Evolutionary conservation across 441 rosid genomes (phyloP).

Genomic region (Brassica hybrid): DNA sequence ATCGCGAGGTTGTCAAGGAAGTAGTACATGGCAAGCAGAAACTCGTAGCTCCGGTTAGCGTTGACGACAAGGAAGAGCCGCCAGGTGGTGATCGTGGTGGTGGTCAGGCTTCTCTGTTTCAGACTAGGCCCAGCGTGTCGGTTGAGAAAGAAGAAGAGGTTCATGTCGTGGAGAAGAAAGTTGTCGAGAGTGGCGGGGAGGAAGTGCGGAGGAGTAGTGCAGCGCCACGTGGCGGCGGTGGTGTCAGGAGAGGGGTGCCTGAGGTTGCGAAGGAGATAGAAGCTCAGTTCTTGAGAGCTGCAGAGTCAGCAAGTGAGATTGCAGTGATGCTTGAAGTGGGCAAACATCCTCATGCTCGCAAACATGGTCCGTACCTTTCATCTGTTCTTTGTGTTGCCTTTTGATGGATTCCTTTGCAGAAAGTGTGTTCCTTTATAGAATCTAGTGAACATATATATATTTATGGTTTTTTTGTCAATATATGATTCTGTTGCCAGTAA

Average conservation of each 20-base stretch:
- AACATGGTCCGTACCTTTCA: slow-evolving; percentile 53
- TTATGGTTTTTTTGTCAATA: too few species aligned
- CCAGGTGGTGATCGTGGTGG: slow-evolving; percentile 22
- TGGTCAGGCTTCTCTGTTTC: slow-evolving; percentile 50
- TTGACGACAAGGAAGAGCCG: slow-evolving; percentile 25
- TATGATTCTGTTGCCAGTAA: too few species aligned
- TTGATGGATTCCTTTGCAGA: background rate
- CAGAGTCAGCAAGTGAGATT: slow-evolving; percentile 76
- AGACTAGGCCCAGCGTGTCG: slow-evolving; percentile 54
- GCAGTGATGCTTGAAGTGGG: slow-evolving; percentile 89
- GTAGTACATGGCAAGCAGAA: slow-evolving; percentile 70
- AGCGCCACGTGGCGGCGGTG: slow-evolving; percentile 29
- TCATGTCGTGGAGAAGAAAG: slow-evolving; percentile 45
- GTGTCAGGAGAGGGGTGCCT: slow-evolving; percentile 41
- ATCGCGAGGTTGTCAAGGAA: slow-evolving; percentile 77
- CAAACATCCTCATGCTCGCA: slow-evolving; percentile 66
- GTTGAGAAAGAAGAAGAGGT: slow-evolving; percentile 40
- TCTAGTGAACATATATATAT: too few species aligned
- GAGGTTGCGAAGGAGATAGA: slow-evolving; percentile 76
- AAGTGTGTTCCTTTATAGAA: too few species aligned
- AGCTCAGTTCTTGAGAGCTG: slow-evolving; percentile 72
- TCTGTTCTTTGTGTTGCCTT: background rate
- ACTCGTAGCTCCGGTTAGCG: slow-evolving; percentile 34
- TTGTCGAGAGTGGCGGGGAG: slow-evolving; percentile 52
- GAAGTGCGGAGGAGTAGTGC: slow-evolving; percentile 45